Evolutionary conservation across 495 filamentous ascomycete genomes (phyloP).

Genomic region (Tetracladium setigerum): DNA sequence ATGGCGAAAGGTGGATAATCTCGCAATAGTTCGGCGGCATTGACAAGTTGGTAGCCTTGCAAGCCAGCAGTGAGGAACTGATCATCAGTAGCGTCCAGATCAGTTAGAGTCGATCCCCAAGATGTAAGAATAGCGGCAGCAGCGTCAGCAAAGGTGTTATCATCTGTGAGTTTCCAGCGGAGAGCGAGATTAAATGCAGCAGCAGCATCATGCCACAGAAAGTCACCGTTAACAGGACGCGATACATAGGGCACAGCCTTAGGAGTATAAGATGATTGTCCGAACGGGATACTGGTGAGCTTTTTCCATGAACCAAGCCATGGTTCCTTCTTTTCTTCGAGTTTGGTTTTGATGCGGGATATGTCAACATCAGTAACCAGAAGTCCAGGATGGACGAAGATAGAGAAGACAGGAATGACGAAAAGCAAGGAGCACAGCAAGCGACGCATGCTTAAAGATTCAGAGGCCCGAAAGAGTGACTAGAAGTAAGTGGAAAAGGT

Average conservation of each 20-base stretch:
- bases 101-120: constrained; percentile 29
- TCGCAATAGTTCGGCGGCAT: constrained; percentile 35
- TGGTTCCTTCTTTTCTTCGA: constrained; percentile 22
- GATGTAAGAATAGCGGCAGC: constrained; percentile 29
- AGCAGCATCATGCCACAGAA: constrained; percentile 31
- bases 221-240: constrained; percentile 31
- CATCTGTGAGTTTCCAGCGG: constrained; percentile 31
- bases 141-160: constrained; percentile 28
- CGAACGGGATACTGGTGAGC: constrained; percentile 20
- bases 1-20: constrained; percentile 21
- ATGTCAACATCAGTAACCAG: constrained; percentile 32
- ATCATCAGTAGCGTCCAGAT: constrained; percentile 27
- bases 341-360: constrained; percentile 24
- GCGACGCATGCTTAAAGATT: background rate
- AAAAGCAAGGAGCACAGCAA: background rate
- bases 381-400: constrained; percentile 23
- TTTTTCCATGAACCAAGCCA: constrained; percentile 30
- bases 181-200: constrained; percentile 33
- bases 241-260: constrained; percentile 23
- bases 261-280: constrained; percentile 22
- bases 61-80: constrained; percentile 35
- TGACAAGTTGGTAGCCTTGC: constrained; percentile 39
- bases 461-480: background rate
- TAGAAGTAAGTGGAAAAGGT: background rate
- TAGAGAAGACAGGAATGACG: constrained; percentile 1